Evolutionary conservation across 352 stramenopile species (phyloP), one percentile per base, ranked within the genome.

Genomic region (Phytopythium vexans): DNA sequence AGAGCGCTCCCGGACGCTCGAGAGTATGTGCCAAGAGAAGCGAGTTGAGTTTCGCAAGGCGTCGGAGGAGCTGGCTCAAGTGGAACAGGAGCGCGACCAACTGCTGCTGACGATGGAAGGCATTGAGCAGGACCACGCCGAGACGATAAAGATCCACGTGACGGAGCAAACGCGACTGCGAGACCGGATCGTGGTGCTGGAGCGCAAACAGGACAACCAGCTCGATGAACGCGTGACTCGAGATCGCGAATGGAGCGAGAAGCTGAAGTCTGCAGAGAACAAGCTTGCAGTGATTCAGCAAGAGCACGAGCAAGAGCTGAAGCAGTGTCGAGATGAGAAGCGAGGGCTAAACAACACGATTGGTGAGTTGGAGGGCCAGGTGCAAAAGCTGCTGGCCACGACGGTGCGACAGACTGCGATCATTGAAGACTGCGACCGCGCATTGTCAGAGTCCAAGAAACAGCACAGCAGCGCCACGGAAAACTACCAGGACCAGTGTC

Each of bases 391-490:
- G 37, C 60, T 86, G 15, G 64, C 65, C 7, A 91, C 81, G 27
- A 88, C 81, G 3, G 64, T 80, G 41, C 55, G 78, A 6, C 81
- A 91, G 56, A 89, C 77, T 33, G 65, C 62, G n/a, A 68, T 91
- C 49, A 88, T 89, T 35, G 78, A 91, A 41, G 81, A 91, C 42
- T 91, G 76, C 41, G 76, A 91, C 42, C 77, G 74, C 12, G 68
- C 66, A 32, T 54, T 91, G 4, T 67, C 63, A 3, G 74, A 88
- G 31, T 57, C 66, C 10, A 74, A 75, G 55, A 56, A 34, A 7
- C 72, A 80, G 47, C 62, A 76, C 8, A 49, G 70, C n/a, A 54
- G 48, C 31, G 54, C 62, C 14, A 68, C 66, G 10, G 41, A 36
- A 8, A 77, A 49, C 44, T 85, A 81, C 33, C 68, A 79, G 41